These are phyloP conservation scores for Carex parvula DNA, from an alignment of 176 grass and related monocot species.

Conservation along the genomic window DNA sequence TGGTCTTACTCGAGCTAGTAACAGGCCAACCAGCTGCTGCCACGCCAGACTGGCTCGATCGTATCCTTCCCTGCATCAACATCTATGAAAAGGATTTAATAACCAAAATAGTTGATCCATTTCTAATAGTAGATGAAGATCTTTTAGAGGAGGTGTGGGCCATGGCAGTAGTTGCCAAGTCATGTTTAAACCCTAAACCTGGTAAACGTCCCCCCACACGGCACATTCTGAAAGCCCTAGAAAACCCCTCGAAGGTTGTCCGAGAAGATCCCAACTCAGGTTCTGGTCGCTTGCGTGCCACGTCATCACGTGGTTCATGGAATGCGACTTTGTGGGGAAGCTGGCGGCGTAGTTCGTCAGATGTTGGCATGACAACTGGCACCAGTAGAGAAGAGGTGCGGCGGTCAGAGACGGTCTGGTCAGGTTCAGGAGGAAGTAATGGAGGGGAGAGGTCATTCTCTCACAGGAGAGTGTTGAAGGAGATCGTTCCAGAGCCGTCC, in stretches of 20 bases:
- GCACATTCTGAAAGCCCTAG: conserved; percentile 88
- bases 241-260: conserved; percentile 89
- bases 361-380: conserved; percentile 50
- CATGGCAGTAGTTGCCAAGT: conserved; percentile 89
- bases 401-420: conserved; percentile 58
- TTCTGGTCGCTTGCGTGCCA: conserved; percentile 71
- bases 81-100: conserved; percentile 91
- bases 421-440: conserved; percentile 66
- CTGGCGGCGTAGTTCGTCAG: conserved; percentile 76
- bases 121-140: conserved; percentile 91
- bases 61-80: conserved; percentile 57
- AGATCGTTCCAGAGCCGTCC: conserved; percentile 81
- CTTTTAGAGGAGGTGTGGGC: conserved; percentile 99
- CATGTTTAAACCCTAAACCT: conserved; percentile 88
- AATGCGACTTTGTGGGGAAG: conserved; percentile 87
- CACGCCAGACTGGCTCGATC: conserved; percentile 65
- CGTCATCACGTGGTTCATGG: conserved; percentile 93
- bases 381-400: conserved; percentile 35
- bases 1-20: conserved; percentile 88
- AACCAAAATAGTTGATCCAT: conserved; percentile 86
- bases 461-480: conserved; percentile 58
- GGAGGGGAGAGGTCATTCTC: conserved; percentile 89
- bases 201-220: conserved; percentile 63
- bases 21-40: conserved; percentile 68
- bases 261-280: conserved; percentile 74